Evolutionary conservation across 768 basidiomycete species (phyloP), one percentile per base, ranked within the genome.

Genomic region (Termitomyces sp.): DNA sequence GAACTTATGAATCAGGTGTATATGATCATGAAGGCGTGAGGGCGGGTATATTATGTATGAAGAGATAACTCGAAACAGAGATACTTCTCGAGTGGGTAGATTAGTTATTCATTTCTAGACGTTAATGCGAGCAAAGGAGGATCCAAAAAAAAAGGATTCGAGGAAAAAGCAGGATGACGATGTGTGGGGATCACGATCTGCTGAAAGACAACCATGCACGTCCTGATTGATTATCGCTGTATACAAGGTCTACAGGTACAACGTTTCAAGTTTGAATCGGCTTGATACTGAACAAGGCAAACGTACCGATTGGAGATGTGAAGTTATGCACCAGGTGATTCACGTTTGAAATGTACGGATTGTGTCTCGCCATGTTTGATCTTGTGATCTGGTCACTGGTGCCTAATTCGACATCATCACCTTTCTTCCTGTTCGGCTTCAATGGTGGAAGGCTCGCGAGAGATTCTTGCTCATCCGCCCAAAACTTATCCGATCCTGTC

Each of bases 281-380:
- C 30, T 45, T 7, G 55, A 33, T 1, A 34, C 3, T 50, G 6
- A 2, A 33, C 33, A 31, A 34, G n/a, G n/a, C 20, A 2, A 44
- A 72, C 76, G 22, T 61, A 89, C 88, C 84, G 55, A 90, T 85
- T 1, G 88, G 88, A 89, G 27, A 27, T 27, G 27, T 27, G 27
- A 27, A 27, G 27, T 27, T 27, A 27, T 27, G 4, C 27, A 27
- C 78, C 72, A 87, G 71, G 41, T 78, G 81, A 61, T 85, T 80
- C 55, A 78, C 58, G 57, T 70, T 75, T 31, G 71, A 70, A 49
- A 24, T n/a, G 31, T 62, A 54, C 36, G 73, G 54, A 61, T 78
- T 78, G 55, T 77, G 82, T 58, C 72, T 71, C 9, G 76, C 74
- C 33, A 83, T 60, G 65, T 79, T 80, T 42, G 66, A 27, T 27